Conservation (phyloP, 2,329 filamentous ascomycete species). For the Diaporthe ilicicola region DNA sequence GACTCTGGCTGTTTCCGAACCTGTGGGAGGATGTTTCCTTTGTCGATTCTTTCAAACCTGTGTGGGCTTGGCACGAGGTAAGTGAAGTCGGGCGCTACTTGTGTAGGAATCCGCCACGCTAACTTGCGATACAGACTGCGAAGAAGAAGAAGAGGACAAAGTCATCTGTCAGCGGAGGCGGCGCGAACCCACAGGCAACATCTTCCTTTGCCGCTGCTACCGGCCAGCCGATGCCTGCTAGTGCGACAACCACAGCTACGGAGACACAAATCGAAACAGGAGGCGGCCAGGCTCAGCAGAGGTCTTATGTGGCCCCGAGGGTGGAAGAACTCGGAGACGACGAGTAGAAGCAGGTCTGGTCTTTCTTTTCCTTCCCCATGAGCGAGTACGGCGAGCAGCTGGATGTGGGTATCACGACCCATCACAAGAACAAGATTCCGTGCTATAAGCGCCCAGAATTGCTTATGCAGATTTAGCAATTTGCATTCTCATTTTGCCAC, state of each 20-base stretch:
- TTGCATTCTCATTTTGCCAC: not conserved
- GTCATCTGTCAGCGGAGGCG: conserved; percentile 39
- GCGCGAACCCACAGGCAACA: conserved; percentile 45
- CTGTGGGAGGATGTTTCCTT: conserved; percentile 98
- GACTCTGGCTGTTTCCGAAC: conserved; percentile 98
- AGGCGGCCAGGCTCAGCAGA: conserved; percentile 47
- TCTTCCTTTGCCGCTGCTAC: conserved; percentile 60
- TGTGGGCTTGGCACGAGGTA: conserved; percentile 99
- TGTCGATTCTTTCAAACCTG: conserved; percentile 93
- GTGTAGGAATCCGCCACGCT: not conserved
- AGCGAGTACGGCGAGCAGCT: not conserved
- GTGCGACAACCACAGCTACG: conserved; percentile 65
- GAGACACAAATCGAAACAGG: conserved; percentile 60
- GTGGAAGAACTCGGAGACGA: conserved; percentile 48
- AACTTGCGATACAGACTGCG: conserved; percentile 42
- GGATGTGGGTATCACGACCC: not conserved
- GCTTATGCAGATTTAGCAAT: not conserved
- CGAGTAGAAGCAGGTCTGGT: conserved; percentile 36
- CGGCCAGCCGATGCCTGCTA: conserved; percentile 60
- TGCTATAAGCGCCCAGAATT: not conserved
- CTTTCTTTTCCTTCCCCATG: not conserved
- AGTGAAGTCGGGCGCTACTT: conserved; percentile 40
- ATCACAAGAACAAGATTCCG: not conserved
- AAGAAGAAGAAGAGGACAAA: conserved; percentile 68
- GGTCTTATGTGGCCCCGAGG: conserved; percentile 53